Conservation (phyloP, 768 basidiomycete species). For the Auricularia sp. region DNA sequence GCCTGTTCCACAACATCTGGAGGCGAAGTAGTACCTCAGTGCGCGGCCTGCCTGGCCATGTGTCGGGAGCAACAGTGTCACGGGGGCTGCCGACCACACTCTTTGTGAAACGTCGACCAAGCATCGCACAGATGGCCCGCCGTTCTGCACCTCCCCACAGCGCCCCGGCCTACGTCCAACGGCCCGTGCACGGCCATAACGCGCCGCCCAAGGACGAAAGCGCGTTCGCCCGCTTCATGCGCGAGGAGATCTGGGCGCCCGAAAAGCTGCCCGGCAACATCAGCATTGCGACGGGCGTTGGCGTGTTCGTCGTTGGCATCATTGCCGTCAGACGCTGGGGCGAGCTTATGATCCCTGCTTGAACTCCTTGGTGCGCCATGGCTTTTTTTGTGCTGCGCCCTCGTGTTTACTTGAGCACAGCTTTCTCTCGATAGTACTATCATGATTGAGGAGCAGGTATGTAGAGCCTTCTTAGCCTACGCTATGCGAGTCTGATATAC, state of each 20-base stretch:
- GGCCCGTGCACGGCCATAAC: neutral
- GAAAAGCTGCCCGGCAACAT: slow-evolving; percentile 70
- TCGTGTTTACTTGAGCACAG: too few species aligned
- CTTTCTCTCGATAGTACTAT: too few species aligned
- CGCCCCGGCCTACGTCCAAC: slow-evolving; percentile 44
- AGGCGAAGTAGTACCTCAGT: too few species aligned
- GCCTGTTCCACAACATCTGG: too few species aligned
- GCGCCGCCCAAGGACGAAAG: slow-evolving; percentile 47
- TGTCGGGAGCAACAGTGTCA: too few species aligned
- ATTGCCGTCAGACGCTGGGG: slow-evolving; percentile 68
- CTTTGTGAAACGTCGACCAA: too few species aligned
- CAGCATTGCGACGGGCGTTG: slow-evolving; percentile 54
- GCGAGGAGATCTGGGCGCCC: slow-evolving; percentile 48
- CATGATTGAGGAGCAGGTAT: too few species aligned
- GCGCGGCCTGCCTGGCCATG: too few species aligned
- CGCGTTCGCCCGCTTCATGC: slow-evolving; percentile 41
- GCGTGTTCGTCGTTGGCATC: slow-evolving; percentile 63
- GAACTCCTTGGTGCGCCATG: neutral
- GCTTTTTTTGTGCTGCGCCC: too few species aligned
- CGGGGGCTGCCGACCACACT: too few species aligned
- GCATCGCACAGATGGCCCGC: slow-evolving; percentile 48
- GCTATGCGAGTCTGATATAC: too few species aligned
- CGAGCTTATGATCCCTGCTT: slow-evolving; percentile 63
- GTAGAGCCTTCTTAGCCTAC: too few species aligned
- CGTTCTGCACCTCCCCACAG: slow-evolving; percentile 50